These are phyloP conservation scores for Talaromyces sp. DNA, from an alignment of 2,329 filamentous ascomycete species.

Conservation along the genomic window DNA sequence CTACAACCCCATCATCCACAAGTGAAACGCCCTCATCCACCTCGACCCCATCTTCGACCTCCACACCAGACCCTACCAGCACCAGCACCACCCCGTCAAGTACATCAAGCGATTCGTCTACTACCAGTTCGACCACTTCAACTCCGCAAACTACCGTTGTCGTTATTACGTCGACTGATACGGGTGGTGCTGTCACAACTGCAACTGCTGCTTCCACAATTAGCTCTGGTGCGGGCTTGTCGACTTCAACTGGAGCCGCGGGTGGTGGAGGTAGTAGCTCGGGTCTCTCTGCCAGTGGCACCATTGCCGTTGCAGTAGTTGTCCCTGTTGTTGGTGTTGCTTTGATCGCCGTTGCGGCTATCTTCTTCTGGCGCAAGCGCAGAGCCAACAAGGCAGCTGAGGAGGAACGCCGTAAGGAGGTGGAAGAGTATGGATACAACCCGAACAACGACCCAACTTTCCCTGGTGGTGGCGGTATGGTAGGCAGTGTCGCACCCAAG, in stretches of 20 bases:
- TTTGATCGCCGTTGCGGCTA: constrained; percentile 71
- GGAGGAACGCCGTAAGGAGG: constrained; percentile 89
- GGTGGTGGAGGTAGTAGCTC: constrained; percentile 11
- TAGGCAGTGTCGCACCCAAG: constrained; percentile 62
- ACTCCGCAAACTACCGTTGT: constrained; percentile 16
- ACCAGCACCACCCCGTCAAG: constrained; percentile 16
- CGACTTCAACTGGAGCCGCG: constrained; percentile 27
- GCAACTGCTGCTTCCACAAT: constrained; percentile 15
- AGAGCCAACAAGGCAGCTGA: constrained; percentile 83
- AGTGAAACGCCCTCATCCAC: constrained; percentile 11
- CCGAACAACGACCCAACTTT: constrained; percentile 93
- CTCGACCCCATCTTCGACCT: constrained; percentile 14
- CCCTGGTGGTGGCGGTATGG: constrained; percentile 55
- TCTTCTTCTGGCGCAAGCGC: constrained; percentile 86
- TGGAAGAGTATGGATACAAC: constrained; percentile 96
- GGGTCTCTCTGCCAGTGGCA: constrained; percentile 58
- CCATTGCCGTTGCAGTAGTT: constrained; percentile 89
- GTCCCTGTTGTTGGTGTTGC: constrained; percentile 90
- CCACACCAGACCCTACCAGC: constrained; percentile 18
- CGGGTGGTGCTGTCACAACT: constrained; percentile 8
- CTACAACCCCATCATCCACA: constrained; percentile 10
- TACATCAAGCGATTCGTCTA: constrained; percentile 11
- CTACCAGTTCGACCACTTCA: not conserved
- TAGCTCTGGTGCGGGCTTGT: constrained; percentile 28
- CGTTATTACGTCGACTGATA: constrained; percentile 8